phyloP scores from a whole-genome alignment of 2,329 filamentous ascomycete species.

The Trichoderma breve region DNA sequence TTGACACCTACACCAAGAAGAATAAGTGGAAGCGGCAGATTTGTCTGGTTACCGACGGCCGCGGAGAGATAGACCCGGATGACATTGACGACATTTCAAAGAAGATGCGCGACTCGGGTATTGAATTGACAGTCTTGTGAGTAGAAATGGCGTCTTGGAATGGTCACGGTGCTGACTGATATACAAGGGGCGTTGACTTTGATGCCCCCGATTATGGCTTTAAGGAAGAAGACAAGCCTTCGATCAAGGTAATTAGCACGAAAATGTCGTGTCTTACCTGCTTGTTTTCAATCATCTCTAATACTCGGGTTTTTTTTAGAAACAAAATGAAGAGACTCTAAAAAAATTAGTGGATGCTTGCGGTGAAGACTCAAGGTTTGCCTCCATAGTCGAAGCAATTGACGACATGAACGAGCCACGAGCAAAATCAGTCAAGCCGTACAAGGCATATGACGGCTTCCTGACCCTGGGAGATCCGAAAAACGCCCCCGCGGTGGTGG shows the following conservation, averaged over 20 bases:
- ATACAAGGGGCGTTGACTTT: constrained; percentile 78
- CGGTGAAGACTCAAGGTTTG: constrained; percentile 62
- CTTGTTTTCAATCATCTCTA: neutral
- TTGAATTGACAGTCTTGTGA: constrained; percentile 77
- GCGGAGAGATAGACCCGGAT: constrained; percentile 68
- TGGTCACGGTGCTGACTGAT: neutral
- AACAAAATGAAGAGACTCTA: constrained; percentile 68
- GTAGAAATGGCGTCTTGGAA: constrained; percentile 33
- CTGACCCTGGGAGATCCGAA: constrained; percentile 76
- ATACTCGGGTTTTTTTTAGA: constrained; percentile 26
- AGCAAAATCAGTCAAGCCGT: constrained; percentile 71
- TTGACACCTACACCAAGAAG: constrained; percentile 73
- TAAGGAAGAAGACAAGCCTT: constrained; percentile 84
- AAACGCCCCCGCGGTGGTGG: constrained; percentile 71
- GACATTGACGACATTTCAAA: constrained; percentile 66
- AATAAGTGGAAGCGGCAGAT: constrained; percentile 80
- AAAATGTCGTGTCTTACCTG: neutral
- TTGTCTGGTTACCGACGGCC: constrained; percentile 80
- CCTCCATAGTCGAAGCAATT: constrained; percentile 84
- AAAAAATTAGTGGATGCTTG: constrained; percentile 65
- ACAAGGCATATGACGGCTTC: constrained; percentile 74
- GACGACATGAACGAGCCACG: constrained; percentile 74
- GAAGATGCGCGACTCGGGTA: constrained; percentile 72
- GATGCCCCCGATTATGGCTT: constrained; percentile 86
- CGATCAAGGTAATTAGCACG: constrained; percentile 56